phyloP scores from a whole-genome alignment of 805 yeast species.

The Torulaspora indica region DNA sequence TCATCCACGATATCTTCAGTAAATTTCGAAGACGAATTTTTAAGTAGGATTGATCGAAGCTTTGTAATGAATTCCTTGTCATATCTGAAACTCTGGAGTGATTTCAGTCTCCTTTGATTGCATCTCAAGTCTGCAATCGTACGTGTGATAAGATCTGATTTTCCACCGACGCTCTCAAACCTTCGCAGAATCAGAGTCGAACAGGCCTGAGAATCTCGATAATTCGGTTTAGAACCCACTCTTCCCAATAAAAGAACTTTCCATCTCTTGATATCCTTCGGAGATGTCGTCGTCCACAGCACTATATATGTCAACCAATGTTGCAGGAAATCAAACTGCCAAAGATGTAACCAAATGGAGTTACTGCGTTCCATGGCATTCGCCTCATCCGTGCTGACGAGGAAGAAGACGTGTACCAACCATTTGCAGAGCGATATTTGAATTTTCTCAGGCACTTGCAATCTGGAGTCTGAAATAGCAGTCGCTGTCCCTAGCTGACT shows the following conservation, averaged over 20 bases:
- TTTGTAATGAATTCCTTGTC: constrained; percentile 12
- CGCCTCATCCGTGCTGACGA: constrained; percentile 17
- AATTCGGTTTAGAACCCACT: constrained; percentile 23
- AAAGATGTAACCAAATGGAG: constrained; percentile 34
- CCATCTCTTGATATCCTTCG: constrained; percentile 31
- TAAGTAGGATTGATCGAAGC: constrained; percentile 15
- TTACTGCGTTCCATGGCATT: constrained; percentile 7
- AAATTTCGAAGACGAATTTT: constrained; percentile 10
- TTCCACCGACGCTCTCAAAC: constrained; percentile 16
- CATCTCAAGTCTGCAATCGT: constrained; percentile 16
- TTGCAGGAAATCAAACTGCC: constrained; percentile 38
- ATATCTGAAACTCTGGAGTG: constrained; percentile 16
- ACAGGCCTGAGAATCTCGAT: constrained; percentile 19
- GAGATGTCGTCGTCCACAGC: constrained; percentile 31
- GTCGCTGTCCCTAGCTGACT: constrained; percentile 33
- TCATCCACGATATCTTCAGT: constrained; percentile 10
- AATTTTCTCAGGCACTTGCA: constrained; percentile 18
- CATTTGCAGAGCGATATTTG: constrained; percentile 35
- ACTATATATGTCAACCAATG: constrained; percentile 35
- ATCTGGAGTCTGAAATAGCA: constrained; percentile 18
- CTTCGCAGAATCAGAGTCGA: constrained; percentile 24
- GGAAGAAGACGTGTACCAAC: constrained; percentile 34
- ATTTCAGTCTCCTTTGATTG: constrained; percentile 17
- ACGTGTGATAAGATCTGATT: constrained; percentile 14
- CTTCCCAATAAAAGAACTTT: constrained; percentile 27